A percentile compares a stretch with the other conserved stretches of the same genome.
Evolutionary conservation across 768 basidiomycete genomes (phyloP).

Genomic region (Mycena rosella): DNA sequence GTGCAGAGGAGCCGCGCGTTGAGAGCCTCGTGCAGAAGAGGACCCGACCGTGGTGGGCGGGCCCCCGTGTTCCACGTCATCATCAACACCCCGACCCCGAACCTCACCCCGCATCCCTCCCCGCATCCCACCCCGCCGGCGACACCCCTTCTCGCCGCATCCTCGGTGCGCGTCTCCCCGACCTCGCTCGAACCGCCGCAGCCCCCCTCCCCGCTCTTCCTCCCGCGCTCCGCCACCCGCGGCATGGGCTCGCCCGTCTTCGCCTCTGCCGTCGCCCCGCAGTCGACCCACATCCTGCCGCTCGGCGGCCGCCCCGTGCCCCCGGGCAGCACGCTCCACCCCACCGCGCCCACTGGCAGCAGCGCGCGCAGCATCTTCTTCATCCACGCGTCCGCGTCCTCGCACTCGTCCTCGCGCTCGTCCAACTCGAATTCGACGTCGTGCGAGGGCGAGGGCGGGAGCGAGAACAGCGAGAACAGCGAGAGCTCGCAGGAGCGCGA

Average conservation of each 20-base stretch:
- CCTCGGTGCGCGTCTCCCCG: not conserved
- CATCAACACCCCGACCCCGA: conserved; percentile 82
- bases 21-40: conserved; percentile 38
- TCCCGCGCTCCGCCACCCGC: conserved; percentile 31
- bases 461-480: conserved; percentile 11
- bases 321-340: not conserved
- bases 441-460: not conserved
- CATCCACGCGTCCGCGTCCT: conserved; percentile 5
- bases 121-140: conserved; percentile 87
- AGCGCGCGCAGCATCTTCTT: conserved; percentile 17
- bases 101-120: conserved; percentile 82
- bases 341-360: not conserved
- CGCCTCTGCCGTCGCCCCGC: conserved; percentile 3
- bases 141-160: conserved; percentile 61
- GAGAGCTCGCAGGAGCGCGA: conserved; percentile 24
- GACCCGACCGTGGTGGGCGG: conserved; percentile 32
- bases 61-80: conserved; percentile 62
- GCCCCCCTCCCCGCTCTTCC: conserved; percentile 7
- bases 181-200: not conserved
- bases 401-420: conserved; percentile 12
- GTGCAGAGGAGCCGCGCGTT: not conserved
- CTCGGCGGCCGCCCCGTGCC: conserved; percentile 26
- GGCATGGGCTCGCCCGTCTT: conserved; percentile 34
- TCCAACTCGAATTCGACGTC: conserved; percentile 17
- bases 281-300: conserved; percentile 35